Base-by-base conservation (phyloP, 2,329 filamentous ascomycete species). In the Plenodomus lindquistii region DNA sequence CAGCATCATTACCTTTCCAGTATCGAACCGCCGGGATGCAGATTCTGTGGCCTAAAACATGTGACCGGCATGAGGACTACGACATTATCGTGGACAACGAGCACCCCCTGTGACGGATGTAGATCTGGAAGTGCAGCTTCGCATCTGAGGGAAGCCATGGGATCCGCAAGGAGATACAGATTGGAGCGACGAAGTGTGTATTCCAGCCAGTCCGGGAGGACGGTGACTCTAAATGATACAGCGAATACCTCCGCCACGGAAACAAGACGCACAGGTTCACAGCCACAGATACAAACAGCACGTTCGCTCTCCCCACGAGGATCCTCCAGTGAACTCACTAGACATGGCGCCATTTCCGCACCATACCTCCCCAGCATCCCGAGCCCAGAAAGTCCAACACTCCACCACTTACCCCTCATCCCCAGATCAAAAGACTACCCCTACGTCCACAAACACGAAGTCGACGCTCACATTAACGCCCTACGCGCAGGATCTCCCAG, bases 371-470 rank as follows among this genome's bases (percentile, higher is more conserved):
- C 10, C 16, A 18, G 27, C 7, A 20, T 38, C 19, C 40, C 37
- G 18, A 50, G 47, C 38, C 45, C 55, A 17, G 41, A 34, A 3
- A 57, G 47, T 17, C 64, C 61, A 6, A 62, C 54, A 40, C 35
- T 69, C 4, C 61, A 69, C 40, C 48, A 59, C 27, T 22, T 65
- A 9, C 55, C 51, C 41, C 49, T 49, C 22, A 43, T 64, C 24
- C 50, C 59, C 4, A 31, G 46, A 19, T 42, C 59, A 13, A 51
- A 59, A 18, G 42, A 54, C 8, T 49, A 62, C 34, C 63, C 65
- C 0, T 69, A 63, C 27, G 49, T 65, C 1, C 59, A 59, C 16
- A 55, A 48, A 21, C 45, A 42, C 15, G 63, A 67, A 39, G 50
- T 63, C 13, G 34, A 42, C 6, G 29, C 46, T 10, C 60, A 65